Percentiles rank a stretch among this genome's conserved stretches.
These are phyloP conservation scores for Erythrobasidium yunnanense DNA, from an alignment of 768 basidiomycete genomes.

Conservation along the genomic window DNA sequence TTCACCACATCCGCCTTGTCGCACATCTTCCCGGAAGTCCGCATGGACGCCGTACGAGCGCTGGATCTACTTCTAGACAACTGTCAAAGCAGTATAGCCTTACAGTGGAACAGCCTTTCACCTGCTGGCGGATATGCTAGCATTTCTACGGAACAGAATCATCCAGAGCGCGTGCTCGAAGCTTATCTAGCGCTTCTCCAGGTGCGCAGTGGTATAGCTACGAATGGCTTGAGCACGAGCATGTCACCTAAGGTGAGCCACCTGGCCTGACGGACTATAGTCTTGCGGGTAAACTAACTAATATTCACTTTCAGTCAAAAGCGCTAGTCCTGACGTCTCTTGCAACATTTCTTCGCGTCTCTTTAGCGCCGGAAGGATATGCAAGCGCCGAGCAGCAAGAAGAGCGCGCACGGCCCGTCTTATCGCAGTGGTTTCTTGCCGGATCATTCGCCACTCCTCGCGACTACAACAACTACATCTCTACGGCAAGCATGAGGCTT, in stretches of 20 bases:
- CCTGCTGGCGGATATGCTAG: neutral
- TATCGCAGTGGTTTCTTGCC: conserved; percentile 4
- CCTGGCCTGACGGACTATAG: neutral
- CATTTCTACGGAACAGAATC: neutral
- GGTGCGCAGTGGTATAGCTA: conserved; percentile 2
- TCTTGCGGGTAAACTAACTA: neutral
- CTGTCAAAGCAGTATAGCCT: conserved; percentile 57
- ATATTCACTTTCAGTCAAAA: neutral
- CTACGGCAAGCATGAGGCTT: too few species aligned
- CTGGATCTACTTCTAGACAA: conserved; percentile 61
- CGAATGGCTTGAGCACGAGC: conserved; percentile 9
- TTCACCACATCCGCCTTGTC: conserved; percentile 84
- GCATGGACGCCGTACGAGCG: conserved; percentile 74
- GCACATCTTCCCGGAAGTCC: conserved; percentile 90
- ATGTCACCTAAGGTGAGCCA: conserved; percentile 10
- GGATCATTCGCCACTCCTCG: neutral
- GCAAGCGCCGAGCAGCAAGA: neutral
- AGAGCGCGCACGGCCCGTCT: neutral
- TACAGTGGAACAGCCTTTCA: conserved; percentile 49
- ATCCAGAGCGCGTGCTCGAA: neutral
- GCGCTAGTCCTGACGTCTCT: conserved; percentile 12
- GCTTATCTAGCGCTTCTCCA: conserved; percentile 15
- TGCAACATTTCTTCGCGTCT: neutral
- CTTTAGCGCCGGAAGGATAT: neutral
- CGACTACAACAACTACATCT: too few species aligned